Conservation (phyloP, 768 basidiomycete species). For the Dendrothele bispora region DNA sequence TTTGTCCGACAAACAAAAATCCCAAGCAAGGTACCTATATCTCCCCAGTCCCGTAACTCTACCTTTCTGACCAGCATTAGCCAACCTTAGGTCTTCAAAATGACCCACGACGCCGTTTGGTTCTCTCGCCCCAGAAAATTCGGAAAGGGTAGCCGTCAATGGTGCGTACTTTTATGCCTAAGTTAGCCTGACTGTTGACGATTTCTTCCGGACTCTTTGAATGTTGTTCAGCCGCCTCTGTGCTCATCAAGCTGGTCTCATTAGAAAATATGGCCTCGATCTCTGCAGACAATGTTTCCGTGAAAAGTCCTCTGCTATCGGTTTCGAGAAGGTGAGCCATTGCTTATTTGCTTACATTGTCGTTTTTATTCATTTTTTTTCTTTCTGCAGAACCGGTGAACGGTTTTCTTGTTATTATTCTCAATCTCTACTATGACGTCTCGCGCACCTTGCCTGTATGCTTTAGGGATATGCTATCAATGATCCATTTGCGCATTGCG, state of each 20-base stretch:
- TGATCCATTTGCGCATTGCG: too few species aligned
- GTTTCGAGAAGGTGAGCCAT: conserved; percentile 83
- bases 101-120: conserved; percentile 99
- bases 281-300: conserved; percentile 99
- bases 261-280: conserved; percentile 96
- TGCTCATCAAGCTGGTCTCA: conserved; percentile 96
- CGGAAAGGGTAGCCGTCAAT: conserved; percentile 95
- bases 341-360: background rate
- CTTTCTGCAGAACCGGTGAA: conserved; percentile 45
- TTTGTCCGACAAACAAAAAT: too few species aligned
- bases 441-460: conserved; percentile 4
- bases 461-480: conserved; percentile 3
- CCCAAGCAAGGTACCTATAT: too few species aligned
- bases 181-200: conserved; percentile 7
- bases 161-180: conserved; percentile 57
- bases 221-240: conserved; percentile 75
- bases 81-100: conserved; percentile 42
- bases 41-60: too few species aligned
- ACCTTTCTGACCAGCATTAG: too few species aligned
- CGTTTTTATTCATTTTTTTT: background rate
- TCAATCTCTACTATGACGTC: background rate
- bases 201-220: background rate
- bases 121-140: conserved; percentile 93
- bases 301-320: conserved; percentile 90
- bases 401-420: background rate